These are phyloP conservation scores for Berkeleyomyces basicola DNA, from an alignment of 2,329 filamentous ascomycete genomes.

Conservation along the genomic window DNA sequence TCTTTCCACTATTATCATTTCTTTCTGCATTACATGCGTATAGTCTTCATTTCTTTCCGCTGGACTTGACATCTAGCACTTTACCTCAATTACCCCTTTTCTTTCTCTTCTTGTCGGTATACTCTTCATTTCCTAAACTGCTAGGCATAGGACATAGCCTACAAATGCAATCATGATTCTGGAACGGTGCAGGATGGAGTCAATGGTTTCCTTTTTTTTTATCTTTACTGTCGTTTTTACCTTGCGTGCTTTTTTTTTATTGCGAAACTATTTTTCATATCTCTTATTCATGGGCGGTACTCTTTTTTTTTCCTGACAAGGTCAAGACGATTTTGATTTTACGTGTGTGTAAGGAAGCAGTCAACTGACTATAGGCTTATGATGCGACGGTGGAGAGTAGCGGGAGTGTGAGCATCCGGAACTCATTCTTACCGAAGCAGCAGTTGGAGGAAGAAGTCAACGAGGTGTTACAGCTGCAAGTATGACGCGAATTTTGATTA, in stretches of 20 bases:
- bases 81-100: conserved; percentile 6
- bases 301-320: conserved; percentile 1
- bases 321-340: background rate
- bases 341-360: background rate
- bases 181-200: conserved; percentile 13
- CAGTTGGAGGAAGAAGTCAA: background rate
- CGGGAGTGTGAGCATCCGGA: background rate
- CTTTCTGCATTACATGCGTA: conserved; percentile 5
- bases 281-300: conserved; percentile 3
- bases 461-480: background rate
- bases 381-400: background rate
- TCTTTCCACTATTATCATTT: background rate
- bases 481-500: too few species aligned
- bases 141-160: conserved; percentile 5
- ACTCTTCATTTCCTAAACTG: conserved; percentile 17
- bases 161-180: conserved; percentile 12
- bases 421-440: background rate
- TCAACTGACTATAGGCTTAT: too few species aligned
- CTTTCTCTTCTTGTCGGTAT: conserved; percentile 8
- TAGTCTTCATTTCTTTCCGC: conserved; percentile 4
- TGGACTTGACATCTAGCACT: background rate
- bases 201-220: conserved; percentile 12
- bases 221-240: conserved; percentile 1
- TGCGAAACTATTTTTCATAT: conserved; percentile 14
- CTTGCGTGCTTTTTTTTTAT: conserved; percentile 8